Conservation (phyloP, 78 protist species). For the Dictyostelium citrinum region DNA sequence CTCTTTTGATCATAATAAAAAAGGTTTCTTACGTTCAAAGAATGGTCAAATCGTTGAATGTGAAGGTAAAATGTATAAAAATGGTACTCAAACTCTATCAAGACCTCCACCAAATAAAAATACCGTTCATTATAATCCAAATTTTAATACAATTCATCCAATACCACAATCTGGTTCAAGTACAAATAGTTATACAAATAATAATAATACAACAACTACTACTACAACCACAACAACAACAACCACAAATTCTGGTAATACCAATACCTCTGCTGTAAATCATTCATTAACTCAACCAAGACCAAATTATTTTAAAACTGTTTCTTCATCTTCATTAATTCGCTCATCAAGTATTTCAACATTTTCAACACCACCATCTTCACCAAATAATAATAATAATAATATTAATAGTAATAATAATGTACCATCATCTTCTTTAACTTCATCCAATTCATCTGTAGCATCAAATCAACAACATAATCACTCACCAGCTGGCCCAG, state of each 20-base stretch:
- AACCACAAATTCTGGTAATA: background rate
- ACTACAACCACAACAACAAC: background rate
- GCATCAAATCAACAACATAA: background rate
- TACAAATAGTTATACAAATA: background rate
- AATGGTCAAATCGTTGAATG: slow-evolving; percentile 2
- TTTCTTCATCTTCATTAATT: slow-evolving; percentile 1
- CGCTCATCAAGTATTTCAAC: slow-evolving; percentile 64
- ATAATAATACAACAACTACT: background rate
- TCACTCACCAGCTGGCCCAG: background rate
- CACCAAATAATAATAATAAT: background rate
- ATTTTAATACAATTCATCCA: background rate
- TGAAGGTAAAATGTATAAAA: background rate
- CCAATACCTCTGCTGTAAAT: background rate
- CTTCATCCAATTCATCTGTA: background rate
- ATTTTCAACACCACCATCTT: slow-evolving; percentile 37
- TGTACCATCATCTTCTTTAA: background rate
- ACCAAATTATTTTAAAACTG: slow-evolving; percentile 27
- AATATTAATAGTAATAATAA: background rate
- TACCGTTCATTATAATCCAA: background rate
- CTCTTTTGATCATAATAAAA: slow-evolving; percentile 11
- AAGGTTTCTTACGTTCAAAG: slow-evolving; percentile 34
- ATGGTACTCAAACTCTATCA: background rate
- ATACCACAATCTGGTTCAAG: background rate
- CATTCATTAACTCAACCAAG: slow-evolving; percentile 69
- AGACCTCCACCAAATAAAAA: slow-evolving; percentile 13